A percentile compares a stretch with the other conserved stretches of the same genome.
Conservation (phyloP, 257 asterid genomes). For the Gentiana macrophylla region DNA sequence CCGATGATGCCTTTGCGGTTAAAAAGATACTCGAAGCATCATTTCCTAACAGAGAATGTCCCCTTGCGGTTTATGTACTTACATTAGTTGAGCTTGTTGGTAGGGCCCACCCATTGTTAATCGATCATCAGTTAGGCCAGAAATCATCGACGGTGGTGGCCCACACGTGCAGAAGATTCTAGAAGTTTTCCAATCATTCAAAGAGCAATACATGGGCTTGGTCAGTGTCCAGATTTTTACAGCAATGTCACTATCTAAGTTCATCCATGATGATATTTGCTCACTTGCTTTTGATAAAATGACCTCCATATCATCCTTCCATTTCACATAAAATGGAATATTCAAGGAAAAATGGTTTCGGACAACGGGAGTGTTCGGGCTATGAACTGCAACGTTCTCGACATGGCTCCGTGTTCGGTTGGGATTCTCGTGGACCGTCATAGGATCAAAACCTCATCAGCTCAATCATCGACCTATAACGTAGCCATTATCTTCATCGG, state of each 20-base stretch:
- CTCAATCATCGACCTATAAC: constrained; percentile 16
- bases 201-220: constrained; percentile 15
- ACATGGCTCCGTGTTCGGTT: constrained; percentile 78
- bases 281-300: constrained; percentile 31
- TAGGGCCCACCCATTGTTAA: constrained; percentile 27
- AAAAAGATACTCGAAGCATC: constrained; percentile 24
- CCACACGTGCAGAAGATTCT: constrained; percentile 18
- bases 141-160: constrained; percentile 11
- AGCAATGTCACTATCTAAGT: constrained; percentile 23
- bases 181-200: constrained; percentile 14
- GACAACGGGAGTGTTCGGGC: constrained; percentile 39
- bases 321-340: constrained; percentile 32
- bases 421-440: constrained; percentile 74
- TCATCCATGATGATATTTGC: constrained; percentile 37
- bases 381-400: constrained; percentile 50
- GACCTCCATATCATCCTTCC: constrained; percentile 32
- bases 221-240: constrained; percentile 23
- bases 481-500: constrained; percentile 70
- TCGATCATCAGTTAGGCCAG: constrained; percentile 28
- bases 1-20: constrained; percentile 21
- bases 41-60: constrained; percentile 21
- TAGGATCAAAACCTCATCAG: constrained; percentile 24
- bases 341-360: constrained; percentile 19
- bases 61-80: constrained; percentile 22
- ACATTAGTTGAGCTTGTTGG: constrained; percentile 31